Conservation (phyloP, 73 alveolate species). For the Paraurostyla sp. region DNA sequence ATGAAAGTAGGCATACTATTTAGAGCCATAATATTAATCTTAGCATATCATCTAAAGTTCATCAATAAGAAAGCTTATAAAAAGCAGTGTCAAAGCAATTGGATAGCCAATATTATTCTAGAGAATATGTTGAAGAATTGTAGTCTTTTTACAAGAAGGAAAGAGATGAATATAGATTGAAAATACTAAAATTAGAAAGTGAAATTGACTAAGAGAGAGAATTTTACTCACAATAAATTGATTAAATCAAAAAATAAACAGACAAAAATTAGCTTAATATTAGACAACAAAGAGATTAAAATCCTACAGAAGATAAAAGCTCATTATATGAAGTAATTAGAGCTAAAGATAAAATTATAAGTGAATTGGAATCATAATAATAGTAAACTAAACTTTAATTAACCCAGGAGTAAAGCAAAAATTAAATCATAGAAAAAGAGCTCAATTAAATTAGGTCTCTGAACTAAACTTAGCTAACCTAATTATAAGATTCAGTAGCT, state of each 20-base stretch:
- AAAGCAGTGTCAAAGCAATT: background rate
- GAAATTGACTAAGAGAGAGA: background rate
- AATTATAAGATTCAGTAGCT: background rate
- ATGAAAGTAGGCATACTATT: background rate
- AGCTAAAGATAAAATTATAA: background rate
- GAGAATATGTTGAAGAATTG: conserved; percentile 47
- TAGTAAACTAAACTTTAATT: background rate
- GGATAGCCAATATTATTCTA: background rate
- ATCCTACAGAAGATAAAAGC: no score
- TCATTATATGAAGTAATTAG: background rate
- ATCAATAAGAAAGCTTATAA: background rate
- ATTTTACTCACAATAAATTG: background rate
- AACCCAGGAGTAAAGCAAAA: background rate
- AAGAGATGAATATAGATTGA: conserved; percentile 35
- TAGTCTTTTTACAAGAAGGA: conserved; percentile 30
- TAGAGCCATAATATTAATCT: no score
- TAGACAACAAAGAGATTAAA: background rate
- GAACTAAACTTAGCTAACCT: background rate
- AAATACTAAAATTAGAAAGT: conserved; percentile 24
- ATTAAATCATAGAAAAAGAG: background rate
- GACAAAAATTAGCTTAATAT: background rate
- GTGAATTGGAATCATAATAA: background rate
- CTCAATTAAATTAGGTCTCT: background rate
- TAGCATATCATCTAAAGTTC: background rate
- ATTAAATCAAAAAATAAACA: background rate